These are phyloP conservation scores for Botrytis elliptica DNA, from an alignment of 2,329 filamentous ascomycete genomes.

Conservation along the genomic window DNA sequence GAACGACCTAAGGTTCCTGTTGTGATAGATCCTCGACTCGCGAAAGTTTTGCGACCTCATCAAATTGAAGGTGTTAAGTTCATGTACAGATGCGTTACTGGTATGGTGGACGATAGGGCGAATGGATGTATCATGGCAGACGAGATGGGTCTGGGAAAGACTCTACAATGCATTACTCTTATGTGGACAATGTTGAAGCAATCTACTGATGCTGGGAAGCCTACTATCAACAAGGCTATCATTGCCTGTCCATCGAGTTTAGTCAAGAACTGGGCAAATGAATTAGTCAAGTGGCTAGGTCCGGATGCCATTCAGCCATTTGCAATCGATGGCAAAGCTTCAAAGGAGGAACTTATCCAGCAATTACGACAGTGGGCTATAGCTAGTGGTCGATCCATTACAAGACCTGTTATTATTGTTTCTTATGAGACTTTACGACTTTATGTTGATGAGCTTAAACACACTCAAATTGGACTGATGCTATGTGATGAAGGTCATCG, in stretches of 20 bases:
- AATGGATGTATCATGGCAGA: constrained; percentile 99
- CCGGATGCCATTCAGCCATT: constrained; percentile 89
- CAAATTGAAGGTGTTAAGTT: constrained; percentile 98
- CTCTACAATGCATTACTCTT: constrained; percentile 91
- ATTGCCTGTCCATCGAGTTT: constrained; percentile 96
- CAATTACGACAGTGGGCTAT: constrained; percentile 96
- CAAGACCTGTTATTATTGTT: constrained; percentile 84
- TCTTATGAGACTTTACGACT: constrained; percentile 94
- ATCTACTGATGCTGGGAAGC: constrained; percentile 88
- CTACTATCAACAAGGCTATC: constrained; percentile 93
- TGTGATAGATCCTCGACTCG: constrained; percentile 86
- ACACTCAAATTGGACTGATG: constrained; percentile 86
- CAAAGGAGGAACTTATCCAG: constrained; percentile 86
- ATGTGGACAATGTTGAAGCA: constrained; percentile 98
- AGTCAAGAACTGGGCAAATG: constrained; percentile 97
- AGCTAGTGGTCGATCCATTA: constrained; percentile 70
- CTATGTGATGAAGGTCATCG: constrained; percentile 97
- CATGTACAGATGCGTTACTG: constrained; percentile 90
- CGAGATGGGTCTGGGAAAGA: constrained; percentile 98
- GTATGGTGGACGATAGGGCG: constrained; percentile 90
- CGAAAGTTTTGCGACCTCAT: constrained; percentile 91
- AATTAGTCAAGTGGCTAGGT: constrained; percentile 94
- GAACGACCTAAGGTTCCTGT: constrained; percentile 89
- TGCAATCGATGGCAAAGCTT: constrained; percentile 93
- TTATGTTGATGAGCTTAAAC: constrained; percentile 85